Evolutionary conservation across 2,329 filamentous ascomycete genomes (phyloP), one percentile per base, ranked within the genome.

Genomic region (Acrodontium crateriforme): DNA sequence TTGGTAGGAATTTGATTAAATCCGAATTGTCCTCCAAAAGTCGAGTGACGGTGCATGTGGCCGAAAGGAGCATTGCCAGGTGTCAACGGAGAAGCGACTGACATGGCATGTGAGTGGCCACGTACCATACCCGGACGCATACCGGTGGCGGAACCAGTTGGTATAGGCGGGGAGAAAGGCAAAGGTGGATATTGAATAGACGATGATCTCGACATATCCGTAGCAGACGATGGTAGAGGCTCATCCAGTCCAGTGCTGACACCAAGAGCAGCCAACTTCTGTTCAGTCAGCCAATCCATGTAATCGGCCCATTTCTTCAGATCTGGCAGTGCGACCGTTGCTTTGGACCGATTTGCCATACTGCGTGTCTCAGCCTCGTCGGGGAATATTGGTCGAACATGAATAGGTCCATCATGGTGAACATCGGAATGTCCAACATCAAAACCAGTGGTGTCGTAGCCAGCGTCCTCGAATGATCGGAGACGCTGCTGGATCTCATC

Each of bases 181-280:
- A 87, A 60, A 5, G 75, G 68, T 4, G 80, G 78, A 47, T 82
- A 81, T 40, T 80, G 75, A 24, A 71, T 73, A 6, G 82, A 84
- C 13, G 73, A 63, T 44, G 79, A 77, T 32, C 77, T 64, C 9
- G 83, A 87, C 39, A 77, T 65, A 3, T 73, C 71, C 23, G 46
- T 40, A 4, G 37, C 22, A 22, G 65, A 58, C 3, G 68, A 60
- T 28, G 65, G 55, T 35, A 69, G 58, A 16, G 60, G 58, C 8
- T 74, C 71, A 28, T 89, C 81, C 26, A 78, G 74, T 18, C 74
- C 80, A 35, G 81, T 67, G 11, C 74, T 84, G 9, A 95, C 89
- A 39, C 89, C 89, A 30, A 98, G 66, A 27, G 87, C 85, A 36
- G 84, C 75, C 28, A 98, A 65, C 58, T 94, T 98, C 35, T 87